Base-by-base conservation (phyloP, 2,329 filamentous ascomycete genomes). In the Diaporthe sp. region DNA sequence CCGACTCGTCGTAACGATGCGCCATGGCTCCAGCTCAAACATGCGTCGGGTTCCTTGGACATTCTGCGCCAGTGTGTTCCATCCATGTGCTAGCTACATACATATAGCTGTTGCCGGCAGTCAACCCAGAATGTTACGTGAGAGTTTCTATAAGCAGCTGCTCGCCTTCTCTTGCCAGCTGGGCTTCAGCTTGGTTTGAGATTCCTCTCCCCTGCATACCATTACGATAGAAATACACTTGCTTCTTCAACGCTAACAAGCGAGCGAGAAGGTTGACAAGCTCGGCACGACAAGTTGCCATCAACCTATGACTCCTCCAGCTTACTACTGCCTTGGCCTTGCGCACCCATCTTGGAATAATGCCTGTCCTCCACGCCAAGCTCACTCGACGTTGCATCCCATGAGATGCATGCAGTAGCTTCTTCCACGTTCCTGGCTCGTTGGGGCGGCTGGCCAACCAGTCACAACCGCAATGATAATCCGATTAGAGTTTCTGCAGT, bases 11-110 rank as follows among this genome's bases (percentile, higher is more conserved):
- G 12, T 12, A 10, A 34, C 19, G 34, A 53, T 42, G 25, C 65
- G 65, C 65, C 46, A 68, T 68, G 62, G 53, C 62, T 68, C 62
- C 62, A 28, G 62, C 62, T n/a, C 62, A 53, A n/a, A 51, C 62
- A 37, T 37, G 31, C 53, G 65, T 70, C 49, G 34, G 34, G 4
- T 42, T 19, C 31, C 31, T 13, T 28, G 65, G 49, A 25, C 28
- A 42, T 7, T 13, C n/a, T 46, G 39, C 7, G 42, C 15, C 25
- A 25, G 19, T n/a, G 25, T 31, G 22, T n/a, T 49, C 39, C 39
- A 19, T 22, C 17, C 44, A 49, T 49, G 17, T 39, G 37, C 37
- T 39, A 39, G 37, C 37, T 39, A 31, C 31, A 31, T 31, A 31
- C 28, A 31, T 31, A 31, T 31, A 13, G 37, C 37, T 39, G 37